Conservation (phyloP, 1,139 yeast genomes). For the Meyerozyma athensensis region DNA sequence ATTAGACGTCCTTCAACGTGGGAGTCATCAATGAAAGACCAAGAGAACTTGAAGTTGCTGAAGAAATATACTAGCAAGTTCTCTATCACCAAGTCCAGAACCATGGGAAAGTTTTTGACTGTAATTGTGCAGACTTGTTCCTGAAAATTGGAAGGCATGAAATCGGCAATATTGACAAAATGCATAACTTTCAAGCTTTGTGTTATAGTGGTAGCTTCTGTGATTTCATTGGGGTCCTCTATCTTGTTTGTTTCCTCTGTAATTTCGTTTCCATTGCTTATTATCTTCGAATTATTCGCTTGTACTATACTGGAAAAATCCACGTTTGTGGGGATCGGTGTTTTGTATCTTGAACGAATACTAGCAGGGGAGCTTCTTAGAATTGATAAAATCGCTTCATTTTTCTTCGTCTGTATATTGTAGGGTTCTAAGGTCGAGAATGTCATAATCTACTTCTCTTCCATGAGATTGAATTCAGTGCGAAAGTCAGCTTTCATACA, state of each 20-base stretch:
- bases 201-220: constrained; percentile 4
- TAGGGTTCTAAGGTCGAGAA: constrained; percentile 13
- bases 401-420: constrained; percentile 12
- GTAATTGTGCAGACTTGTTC: constrained; percentile 37
- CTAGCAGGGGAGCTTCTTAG: constrained; percentile 9
- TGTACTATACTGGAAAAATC: constrained; percentile 22
- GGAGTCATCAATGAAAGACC: not conserved
- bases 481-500: no score
- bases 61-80: constrained; percentile 17
- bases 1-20: not conserved
- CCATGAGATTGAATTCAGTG: no score
- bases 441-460: not conserved
- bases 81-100: constrained; percentile 28
- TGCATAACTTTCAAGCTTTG: constrained; percentile 7
- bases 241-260: constrained; percentile 9
- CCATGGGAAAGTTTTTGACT: constrained; percentile 30
- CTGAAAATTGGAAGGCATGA: constrained; percentile 28
- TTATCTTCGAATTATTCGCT: constrained; percentile 20
- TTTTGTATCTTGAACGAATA: constrained; percentile 4
- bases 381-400: constrained; percentile 13
- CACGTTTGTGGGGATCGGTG: constrained; percentile 20
- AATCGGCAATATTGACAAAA: constrained; percentile 20
- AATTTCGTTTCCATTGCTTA: constrained; percentile 6
- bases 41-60: not conserved
- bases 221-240: constrained; percentile 13